These are phyloP conservation scores for Vitis hybrid DNA, from an alignment of 177 flowering plant species.

Conservation along the genomic window DNA sequence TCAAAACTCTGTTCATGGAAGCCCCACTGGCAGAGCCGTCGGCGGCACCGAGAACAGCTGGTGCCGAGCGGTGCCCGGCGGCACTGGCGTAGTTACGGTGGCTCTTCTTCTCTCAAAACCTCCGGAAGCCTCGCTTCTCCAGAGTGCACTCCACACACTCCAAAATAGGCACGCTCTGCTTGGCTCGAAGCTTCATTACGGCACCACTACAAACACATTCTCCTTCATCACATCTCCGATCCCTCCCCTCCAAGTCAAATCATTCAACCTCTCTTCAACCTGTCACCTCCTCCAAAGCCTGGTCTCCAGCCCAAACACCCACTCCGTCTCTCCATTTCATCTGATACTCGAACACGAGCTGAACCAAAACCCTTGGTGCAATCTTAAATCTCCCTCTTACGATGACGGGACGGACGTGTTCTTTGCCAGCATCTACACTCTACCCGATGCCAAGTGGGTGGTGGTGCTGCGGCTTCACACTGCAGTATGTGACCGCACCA, in stretches of 20 bases:
- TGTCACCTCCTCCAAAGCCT: constrained; percentile 1
- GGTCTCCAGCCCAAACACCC: neutral
- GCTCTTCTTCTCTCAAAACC: constrained; percentile 25
- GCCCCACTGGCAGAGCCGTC: constrained; percentile 10
- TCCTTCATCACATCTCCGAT: constrained; percentile 23
- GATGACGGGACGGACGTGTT: constrained; percentile 12
- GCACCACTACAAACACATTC: constrained; percentile 12
- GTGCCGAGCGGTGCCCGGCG: constrained; percentile 32
- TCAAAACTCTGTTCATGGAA: neutral
- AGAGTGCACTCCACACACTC: constrained; percentile 24
- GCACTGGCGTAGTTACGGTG: constrained; percentile 37
- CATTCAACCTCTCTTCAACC: constrained; percentile 11
- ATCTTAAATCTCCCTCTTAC: neutral
- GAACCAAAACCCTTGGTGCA: constrained; percentile 21
- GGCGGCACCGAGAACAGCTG: constrained; percentile 35
- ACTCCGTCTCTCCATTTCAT: constrained; percentile 21
- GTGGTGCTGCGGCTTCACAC: constrained; percentile 29
- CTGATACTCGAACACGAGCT: constrained; percentile 33
- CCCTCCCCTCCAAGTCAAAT: constrained; percentile 18
- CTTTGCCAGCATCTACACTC: constrained; percentile 16
- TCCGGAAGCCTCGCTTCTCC: constrained; percentile 16
- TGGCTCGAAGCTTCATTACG: constrained; percentile 24
- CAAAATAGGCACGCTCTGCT: constrained; percentile 35
- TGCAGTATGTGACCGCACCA: constrained; percentile 36
- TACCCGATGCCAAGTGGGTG: constrained; percentile 17